A percentile compares a stretch with the other conserved stretches of the same genome.
Evolutionary conservation across 2,329 filamentous ascomycete genomes (phyloP).

Genomic region (Phialophora verrucosa): DNA sequence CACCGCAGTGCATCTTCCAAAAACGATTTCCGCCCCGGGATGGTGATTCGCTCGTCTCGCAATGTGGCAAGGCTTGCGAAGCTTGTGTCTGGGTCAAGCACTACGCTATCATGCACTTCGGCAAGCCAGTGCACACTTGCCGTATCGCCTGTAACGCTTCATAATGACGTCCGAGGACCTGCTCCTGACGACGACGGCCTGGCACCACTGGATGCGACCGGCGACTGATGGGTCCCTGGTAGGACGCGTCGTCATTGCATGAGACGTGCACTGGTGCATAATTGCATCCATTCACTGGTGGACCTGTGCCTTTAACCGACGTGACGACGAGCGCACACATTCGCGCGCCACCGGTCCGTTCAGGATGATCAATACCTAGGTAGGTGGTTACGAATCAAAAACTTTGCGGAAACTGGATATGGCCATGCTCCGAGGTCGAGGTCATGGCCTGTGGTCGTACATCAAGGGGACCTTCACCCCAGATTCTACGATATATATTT

Average conservation of each 20-base stretch:
- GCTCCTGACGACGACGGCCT: not conserved
- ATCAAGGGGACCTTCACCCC: slow-evolving; percentile 12
- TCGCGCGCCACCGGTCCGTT: slow-evolving; percentile 11
- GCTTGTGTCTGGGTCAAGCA: slow-evolving; percentile 20
- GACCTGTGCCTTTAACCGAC: slow-evolving; percentile 1
- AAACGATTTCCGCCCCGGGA: not conserved
- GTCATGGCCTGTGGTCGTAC: slow-evolving; percentile 7
- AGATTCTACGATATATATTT: slow-evolving; percentile 8
- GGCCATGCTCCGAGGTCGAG: slow-evolving; percentile 8
- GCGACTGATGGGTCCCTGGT: slow-evolving; percentile 2
- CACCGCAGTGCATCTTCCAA: not conserved
- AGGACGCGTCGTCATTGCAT: slow-evolving; percentile 7
- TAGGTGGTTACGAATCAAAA: slow-evolving; percentile 17
- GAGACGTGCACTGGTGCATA: not conserved
- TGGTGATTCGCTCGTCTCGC: slow-evolving; percentile 5
- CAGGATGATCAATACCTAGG: slow-evolving; percentile 7
- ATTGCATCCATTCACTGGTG: not conserved
- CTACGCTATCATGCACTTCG: slow-evolving; percentile 5
- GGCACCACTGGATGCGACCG: slow-evolving; percentile 1
- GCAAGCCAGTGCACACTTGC: slow-evolving; percentile 2
- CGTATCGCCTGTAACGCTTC: slow-evolving; percentile 9
- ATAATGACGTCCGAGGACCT: slow-evolving; percentile 9
- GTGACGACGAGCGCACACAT: not conserved
- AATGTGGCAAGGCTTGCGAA: slow-evolving; percentile 15
- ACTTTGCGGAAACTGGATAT: not conserved